phyloP scores from a whole-genome alignment of 257 asterid species.

The Craterostigma plantagineum region DNA sequence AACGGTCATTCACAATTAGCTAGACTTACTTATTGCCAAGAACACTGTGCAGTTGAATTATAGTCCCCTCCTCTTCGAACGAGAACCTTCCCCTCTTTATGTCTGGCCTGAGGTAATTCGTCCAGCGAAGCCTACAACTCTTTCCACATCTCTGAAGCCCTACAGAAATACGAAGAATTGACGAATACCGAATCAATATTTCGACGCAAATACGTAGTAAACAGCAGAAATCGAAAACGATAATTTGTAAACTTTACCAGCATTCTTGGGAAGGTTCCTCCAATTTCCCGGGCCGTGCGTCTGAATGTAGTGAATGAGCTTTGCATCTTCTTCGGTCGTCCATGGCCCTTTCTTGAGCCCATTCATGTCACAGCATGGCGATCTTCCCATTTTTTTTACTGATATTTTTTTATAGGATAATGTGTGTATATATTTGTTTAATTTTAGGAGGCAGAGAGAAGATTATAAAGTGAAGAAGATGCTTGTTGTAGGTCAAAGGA shows the following conservation, averaged over 20 bases:
- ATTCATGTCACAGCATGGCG: conserved; percentile 68
- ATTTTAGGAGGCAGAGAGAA: too few species aligned
- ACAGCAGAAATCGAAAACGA: neutral
- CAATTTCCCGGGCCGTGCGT: conserved; percentile 57
- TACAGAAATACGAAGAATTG: conserved; percentile 7
- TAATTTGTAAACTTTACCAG: too few species aligned
- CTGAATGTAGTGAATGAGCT: conserved; percentile 29
- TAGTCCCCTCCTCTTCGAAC: conserved; percentile 14
- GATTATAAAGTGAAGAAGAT: too few species aligned
- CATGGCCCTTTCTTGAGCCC: conserved; percentile 86
- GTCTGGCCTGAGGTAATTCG: conserved; percentile 45
- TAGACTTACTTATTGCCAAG: conserved; percentile 16
- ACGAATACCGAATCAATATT: neutral
- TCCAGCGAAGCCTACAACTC: conserved; percentile 66
- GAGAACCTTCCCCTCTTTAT: conserved; percentile 37
- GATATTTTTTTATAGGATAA: neutral
- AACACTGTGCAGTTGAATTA: conserved; percentile 15
- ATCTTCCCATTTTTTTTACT: conserved; percentile 24
- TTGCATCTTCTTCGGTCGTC: conserved; percentile 50
- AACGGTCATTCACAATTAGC: too few species aligned
- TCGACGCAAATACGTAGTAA: neutral
- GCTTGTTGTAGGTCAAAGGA: too few species aligned
- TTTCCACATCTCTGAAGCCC: conserved; percentile 59
- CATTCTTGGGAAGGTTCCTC: conserved; percentile 71
- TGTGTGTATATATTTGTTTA: too few species aligned